Base-by-base conservation (phyloP, 106 monocot genomes). In the Hemerocallis citrina region DNA sequence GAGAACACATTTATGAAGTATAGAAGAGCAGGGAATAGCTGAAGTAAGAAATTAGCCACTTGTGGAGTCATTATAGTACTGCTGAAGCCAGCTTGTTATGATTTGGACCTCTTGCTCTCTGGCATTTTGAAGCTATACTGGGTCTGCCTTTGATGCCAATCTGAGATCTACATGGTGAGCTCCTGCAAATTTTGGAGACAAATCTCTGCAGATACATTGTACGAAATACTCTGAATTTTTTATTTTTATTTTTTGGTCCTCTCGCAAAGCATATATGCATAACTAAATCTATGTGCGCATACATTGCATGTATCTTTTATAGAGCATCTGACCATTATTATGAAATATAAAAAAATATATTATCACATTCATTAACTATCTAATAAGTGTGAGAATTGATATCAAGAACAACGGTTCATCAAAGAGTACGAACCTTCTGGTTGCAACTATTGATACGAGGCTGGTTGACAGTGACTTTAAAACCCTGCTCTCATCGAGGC, bases 121-220 rank as follows among this genome's bases (percentile, higher is more conserved):
- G 5, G 68, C 52, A 15, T 63, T 19, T 45, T 31, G 46, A 34
- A 83, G 78, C 83, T 78, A 77, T 16, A 51, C 19, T 13, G 77
- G 82, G 35, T 83, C 83, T 23, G 74, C 71, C 21, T 51, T 54
- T 32, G 74, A 78, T 1, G 83, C 67, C 12, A 60, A 71, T 63
- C 78, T 62, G 1, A 83, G 41, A 50, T 83, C 83, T 16, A 78
- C 78, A 68, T 74, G 78, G n/a, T 83, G 74, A 11, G 83, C 83
- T 1, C 78, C 78, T 78, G 74, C 30, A 33, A 69, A n/a, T 1
- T 59, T 39, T 40, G 20, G 28, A 24, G 34, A 31, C 12, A 12
- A 12, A 24, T 23, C 20, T 5, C 4, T 44, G 34, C 1, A 50
- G 24, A 36, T 21, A n/a, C n/a, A n/a, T n/a, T n/a, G n/a, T n/a